Evolutionary conservation across 1,139 yeast genomes (phyloP), one percentile per base, ranked within the genome.

Genomic region (Chernovozyma aurita): DNA sequence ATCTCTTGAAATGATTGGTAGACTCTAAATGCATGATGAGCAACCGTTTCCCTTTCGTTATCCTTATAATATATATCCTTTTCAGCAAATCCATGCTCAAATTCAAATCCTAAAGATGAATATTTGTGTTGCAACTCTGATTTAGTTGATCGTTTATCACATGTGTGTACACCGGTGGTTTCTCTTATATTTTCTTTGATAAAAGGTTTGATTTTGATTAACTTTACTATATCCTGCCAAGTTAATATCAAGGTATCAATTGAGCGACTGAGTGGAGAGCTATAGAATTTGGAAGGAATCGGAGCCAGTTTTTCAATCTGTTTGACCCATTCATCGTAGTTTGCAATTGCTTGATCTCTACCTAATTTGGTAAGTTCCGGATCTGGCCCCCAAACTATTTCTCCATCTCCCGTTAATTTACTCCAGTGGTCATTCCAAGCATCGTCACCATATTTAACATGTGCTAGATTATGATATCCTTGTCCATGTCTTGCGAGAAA

Each of bases 401-500:
- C 57, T 6, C 71, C 75, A 43, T 70, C 73, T 1, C 73, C 73
- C 35, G 56, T 59, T 33, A 64, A 44, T 36, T 59, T 64, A 32
- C 68, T 62, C 72, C 73, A 70, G 42, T 68, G 46, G 18, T 57
- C 59, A 40, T 69, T 65, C 76, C 76, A 70, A 3, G 49, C 65
- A 27, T 61, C 52, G 35, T 69, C 61, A 3, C 75, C 75, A 39
- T 69, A 69, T 40, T 58, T 55, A 14, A 57, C 37, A 43, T 68
- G 70, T 30, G 72, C 74, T 42, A 67, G 46, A 46, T 70, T 70
- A 47, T 70, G 76, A 47, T 43, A 67, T 3, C 75, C 75, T 45
- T 69, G 72, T 3, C 74, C 74, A 39, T 70, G 76, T 42, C 76
- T 61, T 14, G 73, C 71, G 30, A 69, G 53, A 41, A 65, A 61